Conservation (phyloP, 176 grass and related monocot species). For the Triticum urartu region DNA sequence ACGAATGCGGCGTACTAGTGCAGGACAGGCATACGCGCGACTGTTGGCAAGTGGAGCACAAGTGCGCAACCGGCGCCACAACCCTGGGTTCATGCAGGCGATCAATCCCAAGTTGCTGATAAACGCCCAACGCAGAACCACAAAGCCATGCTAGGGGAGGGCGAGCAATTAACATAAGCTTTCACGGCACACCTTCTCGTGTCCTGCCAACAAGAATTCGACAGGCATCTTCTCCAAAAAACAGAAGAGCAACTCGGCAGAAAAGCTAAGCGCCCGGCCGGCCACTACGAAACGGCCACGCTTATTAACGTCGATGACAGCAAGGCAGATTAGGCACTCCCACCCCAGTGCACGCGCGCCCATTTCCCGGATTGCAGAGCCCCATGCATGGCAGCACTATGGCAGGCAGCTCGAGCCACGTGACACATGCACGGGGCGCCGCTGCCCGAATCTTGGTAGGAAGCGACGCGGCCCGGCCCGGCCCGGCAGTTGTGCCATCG, state of each 20-base stretch:
- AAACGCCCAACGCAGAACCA: background rate
- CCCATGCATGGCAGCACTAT: background rate
- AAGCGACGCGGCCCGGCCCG: too few relatives aligned
- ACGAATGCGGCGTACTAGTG: background rate
- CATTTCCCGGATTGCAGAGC: background rate
- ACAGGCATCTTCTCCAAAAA: too few relatives aligned
- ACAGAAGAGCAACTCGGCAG: too few relatives aligned
- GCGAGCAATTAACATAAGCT: background rate
- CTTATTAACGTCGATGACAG: background rate
- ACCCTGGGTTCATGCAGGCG: background rate
- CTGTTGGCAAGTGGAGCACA: background rate
- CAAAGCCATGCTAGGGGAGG: background rate
- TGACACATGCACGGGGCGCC: background rate
- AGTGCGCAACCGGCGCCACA: background rate
- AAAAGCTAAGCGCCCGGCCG: background rate
- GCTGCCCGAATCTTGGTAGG: background rate
- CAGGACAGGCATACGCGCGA: too few relatives aligned
- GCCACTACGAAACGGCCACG: background rate
- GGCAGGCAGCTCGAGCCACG: background rate
- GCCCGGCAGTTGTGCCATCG: background rate
- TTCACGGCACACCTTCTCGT: slow-evolving; percentile 1
- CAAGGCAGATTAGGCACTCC: background rate
- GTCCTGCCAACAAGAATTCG: background rate
- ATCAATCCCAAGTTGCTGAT: background rate
- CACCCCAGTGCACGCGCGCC: background rate